Evolutionary conservation across 164 flowering plant species (phyloP).

Genomic region (Chimonanthus praecox): DNA sequence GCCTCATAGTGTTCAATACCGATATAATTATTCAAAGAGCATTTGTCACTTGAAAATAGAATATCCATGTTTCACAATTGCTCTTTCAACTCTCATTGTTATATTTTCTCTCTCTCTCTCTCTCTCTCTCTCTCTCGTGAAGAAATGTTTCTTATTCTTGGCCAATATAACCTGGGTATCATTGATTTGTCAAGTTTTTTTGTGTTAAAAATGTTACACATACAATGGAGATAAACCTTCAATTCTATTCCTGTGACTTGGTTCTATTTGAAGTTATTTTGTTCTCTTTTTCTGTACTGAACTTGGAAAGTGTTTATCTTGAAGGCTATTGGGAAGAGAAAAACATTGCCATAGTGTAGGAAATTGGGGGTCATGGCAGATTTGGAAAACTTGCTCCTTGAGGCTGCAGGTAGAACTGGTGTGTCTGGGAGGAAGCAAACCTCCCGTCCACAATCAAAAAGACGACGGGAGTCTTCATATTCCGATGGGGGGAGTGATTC

Average conservation of each 20-base stretch:
- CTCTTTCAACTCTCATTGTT: no score
- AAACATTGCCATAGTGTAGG: neutral
- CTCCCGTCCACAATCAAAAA: constrained; percentile 48
- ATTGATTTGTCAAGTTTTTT: no score
- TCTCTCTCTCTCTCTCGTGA: neutral
- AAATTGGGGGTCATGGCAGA: constrained; percentile 51
- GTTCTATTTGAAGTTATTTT: no score
- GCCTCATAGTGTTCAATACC: no score
- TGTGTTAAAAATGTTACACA: no score
- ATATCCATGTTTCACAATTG: no score
- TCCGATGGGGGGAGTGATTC: constrained; percentile 90
- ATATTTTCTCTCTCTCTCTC: neutral
- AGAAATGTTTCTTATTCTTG: no score
- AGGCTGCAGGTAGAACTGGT: constrained; percentile 86
- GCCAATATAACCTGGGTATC: no score
- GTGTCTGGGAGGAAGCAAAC: constrained; percentile 49
- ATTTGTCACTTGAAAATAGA: no score
- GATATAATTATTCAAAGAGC: no score
- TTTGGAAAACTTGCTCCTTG: constrained; percentile 75
- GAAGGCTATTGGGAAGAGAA: constrained; percentile 4
- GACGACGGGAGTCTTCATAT: constrained; percentile 58
- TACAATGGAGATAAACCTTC: no score
- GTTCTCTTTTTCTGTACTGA: neutral
- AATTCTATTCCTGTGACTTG: no score
- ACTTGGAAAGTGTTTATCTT: neutral